Base-by-base conservation (phyloP, 352 stramenopile species). In the Globisporangium paddicum region DNA sequence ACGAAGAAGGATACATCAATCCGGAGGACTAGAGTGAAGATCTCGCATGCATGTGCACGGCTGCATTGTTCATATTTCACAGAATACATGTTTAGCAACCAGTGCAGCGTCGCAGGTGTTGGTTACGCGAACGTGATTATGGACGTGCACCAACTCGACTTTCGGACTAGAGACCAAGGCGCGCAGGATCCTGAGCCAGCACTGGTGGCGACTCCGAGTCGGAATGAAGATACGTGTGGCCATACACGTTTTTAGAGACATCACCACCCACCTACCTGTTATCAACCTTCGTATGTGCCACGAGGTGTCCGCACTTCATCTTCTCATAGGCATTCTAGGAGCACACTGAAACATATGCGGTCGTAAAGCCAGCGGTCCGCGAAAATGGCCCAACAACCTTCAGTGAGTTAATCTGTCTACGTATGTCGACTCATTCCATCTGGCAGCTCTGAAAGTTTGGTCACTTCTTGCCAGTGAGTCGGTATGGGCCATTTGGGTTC, bases 21-120 rank as follows among this genome's bases (percentile, higher is more conserved):
- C 54, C 54, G 6, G 54, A 60, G 13, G 54, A 60, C 25, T 60
- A 41, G 45, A 21, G 18, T 53, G 9, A n/a, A 30, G 30, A 18
- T 7, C 2, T 1, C 18, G 13, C 25, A 52, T 35, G 18, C 16
- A n/a, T 44, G 34, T 45, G 35, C 46, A 21, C 9, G n/a, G 23
- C 46, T 37, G 26, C 18, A 38, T 52, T 37, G 28, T 32, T 6
- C 28, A 32, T 32, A 32, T 32, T 32, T 32, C 28, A 32, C 38
- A 44, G n/a, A 21, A 44, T 44, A 8, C 38, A 44, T 9, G 5
- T 18, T 16, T 13, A 8, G 2, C 38, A 44, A 19, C 38, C 38
- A 44, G 16, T 44, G 6, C 38, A 44, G 38, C n/a, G 14, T 44
- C 38, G 16, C n/a, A n/a, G n/a, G 35, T 41, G 6, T 32, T 32